A percentile compares a stretch with the other conserved stretches of the same genome.
Conservation (phyloP, 202 grass and related monocot species). For the Carex arenaria region DNA sequence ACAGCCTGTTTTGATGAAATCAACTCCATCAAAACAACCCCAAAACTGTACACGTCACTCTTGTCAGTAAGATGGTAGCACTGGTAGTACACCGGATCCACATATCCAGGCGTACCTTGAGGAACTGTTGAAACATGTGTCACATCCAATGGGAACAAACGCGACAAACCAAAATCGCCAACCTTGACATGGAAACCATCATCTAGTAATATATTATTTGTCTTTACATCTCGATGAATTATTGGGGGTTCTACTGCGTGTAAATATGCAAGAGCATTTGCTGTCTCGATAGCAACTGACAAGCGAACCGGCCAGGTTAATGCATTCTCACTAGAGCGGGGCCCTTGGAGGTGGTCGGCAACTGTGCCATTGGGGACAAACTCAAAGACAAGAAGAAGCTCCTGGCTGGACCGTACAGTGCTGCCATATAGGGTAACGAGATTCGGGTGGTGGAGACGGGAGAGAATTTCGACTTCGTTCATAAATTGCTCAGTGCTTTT, state of each 20-base stretch:
- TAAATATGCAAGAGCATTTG: conserved; percentile 66
- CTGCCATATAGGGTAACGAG: conserved; percentile 80
- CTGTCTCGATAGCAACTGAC: conserved; percentile 80
- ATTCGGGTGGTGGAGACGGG: conserved; percentile 54
- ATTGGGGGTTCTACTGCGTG: conserved; percentile 57
- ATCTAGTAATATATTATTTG: conserved; percentile 82
- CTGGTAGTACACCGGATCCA: conserved; percentile 76
- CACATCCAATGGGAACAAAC: conserved; percentile 57
- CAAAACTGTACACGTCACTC: no score
- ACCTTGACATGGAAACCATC: conserved; percentile 76
- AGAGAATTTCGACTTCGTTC: conserved; percentile 80
- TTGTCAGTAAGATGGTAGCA: conserved; percentile 95
- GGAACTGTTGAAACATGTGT: conserved; percentile 90
- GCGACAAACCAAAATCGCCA: conserved; percentile 75
- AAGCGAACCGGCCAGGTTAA: conserved; percentile 69
- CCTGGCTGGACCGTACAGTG: conserved; percentile 43
- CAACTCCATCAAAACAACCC: conserved; percentile 55
- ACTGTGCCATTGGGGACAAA: conserved; percentile 78
- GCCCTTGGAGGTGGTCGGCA: conserved; percentile 79
- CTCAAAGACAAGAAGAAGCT: conserved; percentile 80
- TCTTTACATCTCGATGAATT: conserved; percentile 91
- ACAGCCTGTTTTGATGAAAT: conserved; percentile 88
- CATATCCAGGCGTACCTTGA: conserved; percentile 90
- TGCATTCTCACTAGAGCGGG: conserved; percentile 13
- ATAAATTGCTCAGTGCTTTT: conserved; percentile 71